A percentile compares a stretch with the other conserved stretches of the same genome.
phyloP scores from a whole-genome alignment of 805 yeast genomes.

The Spencermartinsiella europaea region DNA sequence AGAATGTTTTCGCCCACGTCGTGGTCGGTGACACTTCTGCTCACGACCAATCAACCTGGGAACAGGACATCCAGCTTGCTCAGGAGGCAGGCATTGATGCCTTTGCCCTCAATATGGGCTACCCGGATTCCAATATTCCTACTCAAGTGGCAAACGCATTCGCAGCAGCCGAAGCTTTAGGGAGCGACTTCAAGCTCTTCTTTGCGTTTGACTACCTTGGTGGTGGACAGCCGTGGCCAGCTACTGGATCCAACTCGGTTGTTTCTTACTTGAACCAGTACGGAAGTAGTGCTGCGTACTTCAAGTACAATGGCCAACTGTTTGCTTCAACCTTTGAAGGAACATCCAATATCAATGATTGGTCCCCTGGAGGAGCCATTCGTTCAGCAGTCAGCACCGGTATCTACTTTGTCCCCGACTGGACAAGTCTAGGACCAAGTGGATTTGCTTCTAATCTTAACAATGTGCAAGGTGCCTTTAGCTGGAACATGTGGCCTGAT shows the following conservation, averaged over 20 bases:
- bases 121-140: slow-evolving; percentile 6
- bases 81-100: slow-evolving; percentile 5
- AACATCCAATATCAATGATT: slow-evolving; percentile 1
- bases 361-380: slow-evolving; percentile 6
- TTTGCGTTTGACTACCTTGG: slow-evolving; percentile 5
- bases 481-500: slow-evolving; percentile 7
- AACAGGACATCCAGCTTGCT: slow-evolving; percentile 6
- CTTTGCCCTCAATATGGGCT: slow-evolving; percentile 2
- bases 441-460: slow-evolving; percentile 1
- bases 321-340: slow-evolving; percentile 6
- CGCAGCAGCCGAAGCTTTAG: slow-evolving; percentile 6
- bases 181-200: slow-evolving; percentile 4
- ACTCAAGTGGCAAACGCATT: slow-evolving; percentile 5
- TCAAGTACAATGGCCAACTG: slow-evolving; percentile 3
- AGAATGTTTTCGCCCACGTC: slow-evolving; percentile 5
- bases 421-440: slow-evolving; percentile 6
- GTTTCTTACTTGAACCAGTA: slow-evolving; percentile 2
- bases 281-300: slow-evolving; percentile 1
- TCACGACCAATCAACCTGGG: slow-evolving; percentile 2
- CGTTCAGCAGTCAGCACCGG: slow-evolving; percentile 1
- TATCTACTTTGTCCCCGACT: slow-evolving; percentile 6
- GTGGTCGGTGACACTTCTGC: slow-evolving; percentile 7
- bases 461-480: slow-evolving; percentile 4
- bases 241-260: slow-evolving; percentile 5
- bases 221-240: slow-evolving; percentile 6